phyloP scores from a whole-genome alignment of 2,329 filamentous ascomycete genomes.

The Colletotrichum eremochloae region DNA sequence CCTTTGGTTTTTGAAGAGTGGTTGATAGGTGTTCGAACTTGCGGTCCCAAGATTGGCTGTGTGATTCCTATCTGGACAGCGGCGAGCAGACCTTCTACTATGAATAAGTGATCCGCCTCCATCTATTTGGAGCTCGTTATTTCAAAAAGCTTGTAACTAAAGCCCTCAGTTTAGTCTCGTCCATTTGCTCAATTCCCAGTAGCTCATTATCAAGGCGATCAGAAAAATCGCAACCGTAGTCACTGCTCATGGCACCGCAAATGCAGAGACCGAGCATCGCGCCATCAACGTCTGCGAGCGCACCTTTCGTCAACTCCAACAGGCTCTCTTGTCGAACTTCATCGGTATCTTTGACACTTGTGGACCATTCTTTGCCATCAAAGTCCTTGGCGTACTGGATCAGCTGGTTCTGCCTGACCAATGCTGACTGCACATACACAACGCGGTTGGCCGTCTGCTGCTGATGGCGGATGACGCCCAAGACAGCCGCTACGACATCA shows the following conservation, averaged over 20 bases:
- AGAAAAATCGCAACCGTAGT: conserved; percentile 10
- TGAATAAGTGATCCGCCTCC: neutral
- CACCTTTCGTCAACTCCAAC: conserved; percentile 5
- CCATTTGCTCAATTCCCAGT: neutral
- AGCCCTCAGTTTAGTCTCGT: neutral
- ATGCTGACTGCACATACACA: too few relatives aligned
- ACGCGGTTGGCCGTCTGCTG: too few relatives aligned
- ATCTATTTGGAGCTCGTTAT: neutral
- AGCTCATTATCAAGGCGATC: neutral
- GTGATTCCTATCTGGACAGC: neutral
- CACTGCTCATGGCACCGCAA: neutral
- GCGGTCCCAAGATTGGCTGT: neutral
- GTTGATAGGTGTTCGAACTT: neutral
- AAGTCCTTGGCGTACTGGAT: too few relatives aligned
- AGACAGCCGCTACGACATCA: too few relatives aligned
- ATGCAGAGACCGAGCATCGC: conserved; percentile 6
- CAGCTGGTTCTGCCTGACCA: too few relatives aligned
- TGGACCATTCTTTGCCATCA: too few relatives aligned
- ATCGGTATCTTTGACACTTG: too few relatives aligned
- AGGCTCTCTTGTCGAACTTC: too few relatives aligned
- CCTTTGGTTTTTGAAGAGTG: neutral
- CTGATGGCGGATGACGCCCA: too few relatives aligned
- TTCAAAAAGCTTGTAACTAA: neutral
- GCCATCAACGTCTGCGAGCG: conserved; percentile 4
- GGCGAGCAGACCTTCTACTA: neutral